These are phyloP conservation scores for Blastobotrys serpentis DNA, from an alignment of 1,139 yeast genomes.

Conservation along the genomic window DNA sequence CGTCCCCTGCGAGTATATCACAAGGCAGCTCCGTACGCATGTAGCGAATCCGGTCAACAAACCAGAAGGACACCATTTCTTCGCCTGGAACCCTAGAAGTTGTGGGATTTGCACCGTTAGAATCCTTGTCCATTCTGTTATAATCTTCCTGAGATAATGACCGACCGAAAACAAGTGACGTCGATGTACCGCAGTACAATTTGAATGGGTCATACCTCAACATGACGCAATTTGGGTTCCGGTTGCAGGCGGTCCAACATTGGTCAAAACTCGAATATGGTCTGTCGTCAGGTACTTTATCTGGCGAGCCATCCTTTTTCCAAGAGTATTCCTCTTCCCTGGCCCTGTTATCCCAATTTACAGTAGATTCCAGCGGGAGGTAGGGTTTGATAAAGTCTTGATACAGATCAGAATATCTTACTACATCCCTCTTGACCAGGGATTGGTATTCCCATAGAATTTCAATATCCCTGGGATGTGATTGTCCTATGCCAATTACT, in stretches of 20 bases:
- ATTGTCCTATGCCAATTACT: constrained; percentile 34
- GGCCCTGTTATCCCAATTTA: constrained; percentile 36
- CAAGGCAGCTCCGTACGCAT: constrained; percentile 31
- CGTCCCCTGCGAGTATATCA: constrained; percentile 26
- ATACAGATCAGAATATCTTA: constrained; percentile 35
- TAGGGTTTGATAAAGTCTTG: constrained; percentile 35
- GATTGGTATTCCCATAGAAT: constrained; percentile 37
- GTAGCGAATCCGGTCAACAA: constrained; percentile 27
- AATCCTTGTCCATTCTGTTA: constrained; percentile 14
- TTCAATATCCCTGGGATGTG: constrained; percentile 33
- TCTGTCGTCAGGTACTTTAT: constrained; percentile 15
- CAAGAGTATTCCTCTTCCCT: constrained; percentile 31
- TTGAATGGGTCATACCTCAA: constrained; percentile 34
- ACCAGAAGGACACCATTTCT: constrained; percentile 30
- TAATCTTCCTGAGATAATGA: constrained; percentile 27
- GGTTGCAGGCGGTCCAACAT: constrained; percentile 32
- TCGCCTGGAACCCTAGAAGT: constrained; percentile 20
- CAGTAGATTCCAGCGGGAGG: not conserved
- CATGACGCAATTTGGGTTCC: constrained; percentile 32
- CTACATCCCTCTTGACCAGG: constrained; percentile 16
- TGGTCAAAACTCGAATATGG: constrained; percentile 27
- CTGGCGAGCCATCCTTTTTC: constrained; percentile 18
- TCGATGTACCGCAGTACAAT: constrained; percentile 34
- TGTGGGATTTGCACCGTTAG: constrained; percentile 7
- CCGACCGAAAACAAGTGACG: constrained; percentile 32